Conservation (phyloP, 192 early-diverging fungal species). For the Geranomyces michiganensis region DNA sequence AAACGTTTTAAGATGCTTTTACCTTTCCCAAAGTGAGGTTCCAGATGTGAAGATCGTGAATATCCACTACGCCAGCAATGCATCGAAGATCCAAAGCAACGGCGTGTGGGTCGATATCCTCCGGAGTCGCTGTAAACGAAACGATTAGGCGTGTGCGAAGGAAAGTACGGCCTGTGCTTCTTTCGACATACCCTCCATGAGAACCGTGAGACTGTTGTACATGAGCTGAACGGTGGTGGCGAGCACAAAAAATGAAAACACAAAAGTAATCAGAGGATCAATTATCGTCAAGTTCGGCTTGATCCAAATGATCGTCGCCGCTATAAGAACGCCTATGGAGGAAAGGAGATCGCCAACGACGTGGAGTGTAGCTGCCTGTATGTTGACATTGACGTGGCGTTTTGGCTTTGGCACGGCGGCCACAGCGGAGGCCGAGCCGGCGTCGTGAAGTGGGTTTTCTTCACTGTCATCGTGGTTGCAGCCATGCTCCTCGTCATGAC, state of each 20-base stretch:
- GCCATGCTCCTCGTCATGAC: neutral
- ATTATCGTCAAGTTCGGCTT: slow-evolving; percentile 63
- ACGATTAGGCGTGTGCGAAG: neutral
- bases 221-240: slow-evolving; percentile 70
- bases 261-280: slow-evolving; percentile 81
- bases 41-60: slow-evolving; percentile 69
- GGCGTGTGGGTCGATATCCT: slow-evolving; percentile 48
- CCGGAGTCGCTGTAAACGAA: slow-evolving; percentile 46
- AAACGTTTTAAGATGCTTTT: neutral
- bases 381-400: slow-evolving; percentile 48
- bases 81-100: slow-evolving; percentile 48
- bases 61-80: slow-evolving; percentile 55
- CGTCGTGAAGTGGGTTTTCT: neutral
- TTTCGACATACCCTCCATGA: slow-evolving; percentile 69
- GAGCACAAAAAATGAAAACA: slow-evolving; percentile 78
- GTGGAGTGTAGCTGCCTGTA: slow-evolving; percentile 74
- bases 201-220: slow-evolving; percentile 61
- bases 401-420: too few species aligned
- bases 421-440: neutral
- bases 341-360: slow-evolving; percentile 81
- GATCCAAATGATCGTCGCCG: slow-evolving; percentile 66
- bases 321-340: slow-evolving; percentile 80
- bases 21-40: slow-evolving; percentile 58
- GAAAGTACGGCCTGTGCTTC: neutral
- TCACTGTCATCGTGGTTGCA: neutral